A percentile compares a stretch with the other conserved stretches of the same genome.
These are phyloP conservation scores for Skeletonema grethae DNA, from an alignment of 108 stramenopile species.

Conservation along the genomic window DNA sequence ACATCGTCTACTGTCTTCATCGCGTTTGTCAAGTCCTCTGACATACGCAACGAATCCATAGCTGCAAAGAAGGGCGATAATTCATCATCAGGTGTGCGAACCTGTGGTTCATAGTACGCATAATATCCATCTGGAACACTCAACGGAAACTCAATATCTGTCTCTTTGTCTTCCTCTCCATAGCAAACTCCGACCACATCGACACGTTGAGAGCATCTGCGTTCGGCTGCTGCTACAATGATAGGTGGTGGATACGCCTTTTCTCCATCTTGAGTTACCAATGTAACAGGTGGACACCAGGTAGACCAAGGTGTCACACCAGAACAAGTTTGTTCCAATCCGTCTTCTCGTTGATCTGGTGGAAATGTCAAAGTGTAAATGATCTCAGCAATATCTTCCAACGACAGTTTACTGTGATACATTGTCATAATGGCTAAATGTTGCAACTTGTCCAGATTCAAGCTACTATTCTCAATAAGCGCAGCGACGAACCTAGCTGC, in stretches of 20 bases:
- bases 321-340: slow-evolving; percentile 5
- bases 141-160: slow-evolving; percentile 33
- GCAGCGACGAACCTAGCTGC: slow-evolving; percentile 33
- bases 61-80: slow-evolving; percentile 39
- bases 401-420: slow-evolving; percentile 57
- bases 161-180: slow-evolving; percentile 10
- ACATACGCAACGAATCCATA: slow-evolving; percentile 20
- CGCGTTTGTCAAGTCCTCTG: neutral
- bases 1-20: slow-evolving; percentile 36
- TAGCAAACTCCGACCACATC: slow-evolving; percentile 6
- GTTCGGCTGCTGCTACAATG: slow-evolving; percentile 44
- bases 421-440: slow-evolving; percentile 51
- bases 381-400: slow-evolving; percentile 51
- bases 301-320: slow-evolving; percentile 45
- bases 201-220: slow-evolving; percentile 39
- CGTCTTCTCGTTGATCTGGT: slow-evolving; percentile 17
- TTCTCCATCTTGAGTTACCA: slow-evolving; percentile 16
- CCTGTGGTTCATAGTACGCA: slow-evolving; percentile 48
- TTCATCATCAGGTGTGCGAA: slow-evolving; percentile 48
- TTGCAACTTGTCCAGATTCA: slow-evolving; percentile 18
- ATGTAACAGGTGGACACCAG: slow-evolving; percentile 56
- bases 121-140: slow-evolving; percentile 65
- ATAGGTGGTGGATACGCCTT: slow-evolving; percentile 39
- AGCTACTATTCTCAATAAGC: neutral
- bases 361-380: slow-evolving; percentile 29